Conservation (phyloP, 345 rosid genomes). For the Dipteronia dyeriana region DNA sequence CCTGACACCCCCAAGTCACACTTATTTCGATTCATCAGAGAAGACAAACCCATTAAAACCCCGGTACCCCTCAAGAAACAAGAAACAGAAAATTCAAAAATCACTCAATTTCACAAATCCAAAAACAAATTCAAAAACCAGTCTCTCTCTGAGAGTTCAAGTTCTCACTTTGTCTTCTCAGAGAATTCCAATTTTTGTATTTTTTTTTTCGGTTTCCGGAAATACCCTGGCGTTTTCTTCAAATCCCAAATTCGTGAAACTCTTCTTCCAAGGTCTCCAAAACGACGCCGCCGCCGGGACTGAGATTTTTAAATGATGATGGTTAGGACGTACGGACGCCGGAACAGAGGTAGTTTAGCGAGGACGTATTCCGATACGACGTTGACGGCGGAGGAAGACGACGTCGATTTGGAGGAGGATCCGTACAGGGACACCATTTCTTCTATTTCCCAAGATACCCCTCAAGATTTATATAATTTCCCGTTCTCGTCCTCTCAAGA, state of each 20-base stretch:
- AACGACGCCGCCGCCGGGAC: slow-evolving; percentile 14
- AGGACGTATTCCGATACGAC: slow-evolving; percentile 49
- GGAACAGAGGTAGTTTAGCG: slow-evolving; percentile 49
- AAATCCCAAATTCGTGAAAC: slow-evolving; percentile 22
- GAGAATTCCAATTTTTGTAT: not conserved
- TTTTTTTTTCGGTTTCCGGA: slow-evolving; percentile 8
- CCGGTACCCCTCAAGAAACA: not conserved
- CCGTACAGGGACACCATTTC: slow-evolving; percentile 36
- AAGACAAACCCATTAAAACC: not conserved
- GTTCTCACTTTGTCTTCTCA: not conserved
- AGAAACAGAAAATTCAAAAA: not conserved
- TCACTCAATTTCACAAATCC: not conserved
- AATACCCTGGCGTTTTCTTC: slow-evolving; percentile 17
- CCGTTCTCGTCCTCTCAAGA: slow-evolving; percentile 68
- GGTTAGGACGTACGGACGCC: slow-evolving; percentile 93
- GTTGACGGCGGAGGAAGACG: slow-evolving; percentile 47
- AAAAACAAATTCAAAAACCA: not conserved
- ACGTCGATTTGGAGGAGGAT: slow-evolving; percentile 40
- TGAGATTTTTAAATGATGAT: slow-evolving; percentile 44
- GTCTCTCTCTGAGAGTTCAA: not conserved
- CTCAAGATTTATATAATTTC: slow-evolving; percentile 50
- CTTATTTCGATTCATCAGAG: not conserved
- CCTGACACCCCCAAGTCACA: not conserved
- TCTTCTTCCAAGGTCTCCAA: not conserved
- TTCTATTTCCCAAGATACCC: slow-evolving; percentile 56